Conservation (phyloP, 495 filamentous ascomycete genomes). For the Cercophora sp. region DNA sequence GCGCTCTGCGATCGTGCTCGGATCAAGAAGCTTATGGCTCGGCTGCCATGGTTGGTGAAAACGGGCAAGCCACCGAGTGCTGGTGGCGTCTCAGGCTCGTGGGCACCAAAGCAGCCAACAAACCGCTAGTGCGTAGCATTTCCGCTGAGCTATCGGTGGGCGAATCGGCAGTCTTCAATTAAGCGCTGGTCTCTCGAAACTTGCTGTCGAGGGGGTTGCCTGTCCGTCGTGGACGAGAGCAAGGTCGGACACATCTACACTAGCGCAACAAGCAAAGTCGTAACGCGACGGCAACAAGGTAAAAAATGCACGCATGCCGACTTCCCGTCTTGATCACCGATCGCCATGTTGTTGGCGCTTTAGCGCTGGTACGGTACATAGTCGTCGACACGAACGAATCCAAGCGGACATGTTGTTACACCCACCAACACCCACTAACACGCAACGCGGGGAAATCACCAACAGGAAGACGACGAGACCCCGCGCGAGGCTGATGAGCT, state of each 20-base stretch:
- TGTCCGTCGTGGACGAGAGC: no score
- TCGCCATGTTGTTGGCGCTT: neutral
- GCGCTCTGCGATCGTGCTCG: conserved; percentile 5
- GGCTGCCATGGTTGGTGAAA: neutral
- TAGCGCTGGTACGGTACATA: conserved; percentile 2
- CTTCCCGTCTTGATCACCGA: neutral
- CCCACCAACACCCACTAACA: no score
- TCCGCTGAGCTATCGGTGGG: neutral
- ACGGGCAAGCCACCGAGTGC: neutral
- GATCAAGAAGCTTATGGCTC: conserved; percentile 2
- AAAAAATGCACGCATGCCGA: neutral
- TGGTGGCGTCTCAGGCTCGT: neutral
- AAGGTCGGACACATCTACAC: no score
- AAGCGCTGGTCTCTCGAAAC: conserved; percentile 8
- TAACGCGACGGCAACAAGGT: neutral
- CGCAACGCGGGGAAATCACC: no score
- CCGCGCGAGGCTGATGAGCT: neutral
- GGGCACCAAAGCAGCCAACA: no score
- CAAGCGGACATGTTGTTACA: neutral
- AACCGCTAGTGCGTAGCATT: neutral
- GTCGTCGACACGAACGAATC: conserved; percentile 1
- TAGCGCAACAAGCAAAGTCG: no score
- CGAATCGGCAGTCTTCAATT: conserved; percentile 8
- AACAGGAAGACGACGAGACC: neutral
- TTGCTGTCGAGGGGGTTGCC: no score